These are phyloP conservation scores for Tetradesmus lagerheimii DNA, from an alignment of 139 green algal species.

Conservation along the genomic window DNA sequence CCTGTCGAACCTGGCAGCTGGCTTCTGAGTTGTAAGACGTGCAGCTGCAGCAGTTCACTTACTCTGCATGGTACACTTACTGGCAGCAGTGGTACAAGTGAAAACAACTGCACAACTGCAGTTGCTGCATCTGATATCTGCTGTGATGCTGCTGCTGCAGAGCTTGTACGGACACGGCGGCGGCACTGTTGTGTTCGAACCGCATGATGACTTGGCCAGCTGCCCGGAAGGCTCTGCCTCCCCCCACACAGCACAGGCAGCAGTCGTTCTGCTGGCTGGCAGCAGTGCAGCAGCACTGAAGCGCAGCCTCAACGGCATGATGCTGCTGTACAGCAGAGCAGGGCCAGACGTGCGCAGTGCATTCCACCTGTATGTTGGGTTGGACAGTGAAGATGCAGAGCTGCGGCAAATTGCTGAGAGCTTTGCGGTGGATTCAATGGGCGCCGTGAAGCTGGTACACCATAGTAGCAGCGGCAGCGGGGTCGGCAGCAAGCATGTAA, in stretches of 20 bases:
- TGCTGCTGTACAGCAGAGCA: constrained; percentile 28
- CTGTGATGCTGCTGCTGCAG: constrained; percentile 11
- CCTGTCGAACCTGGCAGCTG: background rate
- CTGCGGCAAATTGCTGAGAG: background rate
- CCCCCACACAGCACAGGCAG: background rate
- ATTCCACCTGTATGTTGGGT: constrained; percentile 29
- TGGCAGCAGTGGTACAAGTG: too few relatives aligned
- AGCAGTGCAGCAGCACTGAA: constrained; percentile 14
- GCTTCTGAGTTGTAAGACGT: background rate
- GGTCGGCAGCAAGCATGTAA: background rate
- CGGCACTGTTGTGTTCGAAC: constrained; percentile 28
- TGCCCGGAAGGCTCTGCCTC: constrained; percentile 11
- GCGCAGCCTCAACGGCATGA: constrained; percentile 7
- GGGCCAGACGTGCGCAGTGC: constrained; percentile 2
- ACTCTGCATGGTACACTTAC: background rate
- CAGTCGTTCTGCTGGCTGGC: constrained; percentile 23
- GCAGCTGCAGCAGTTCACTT: background rate
- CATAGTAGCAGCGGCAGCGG: background rate
- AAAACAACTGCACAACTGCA: too few relatives aligned
- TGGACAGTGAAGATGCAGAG: constrained; percentile 12
- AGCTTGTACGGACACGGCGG: constrained; percentile 7
- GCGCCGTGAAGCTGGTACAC: constrained; percentile 32
- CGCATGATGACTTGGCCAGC: background rate
- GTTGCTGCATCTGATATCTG: background rate
- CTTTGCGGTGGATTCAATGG: constrained; percentile 20